These are phyloP conservation scores for Astrothelium subdiscretum DNA, from an alignment of 495 filamentous ascomycete species.

Conservation along the genomic window DNA sequence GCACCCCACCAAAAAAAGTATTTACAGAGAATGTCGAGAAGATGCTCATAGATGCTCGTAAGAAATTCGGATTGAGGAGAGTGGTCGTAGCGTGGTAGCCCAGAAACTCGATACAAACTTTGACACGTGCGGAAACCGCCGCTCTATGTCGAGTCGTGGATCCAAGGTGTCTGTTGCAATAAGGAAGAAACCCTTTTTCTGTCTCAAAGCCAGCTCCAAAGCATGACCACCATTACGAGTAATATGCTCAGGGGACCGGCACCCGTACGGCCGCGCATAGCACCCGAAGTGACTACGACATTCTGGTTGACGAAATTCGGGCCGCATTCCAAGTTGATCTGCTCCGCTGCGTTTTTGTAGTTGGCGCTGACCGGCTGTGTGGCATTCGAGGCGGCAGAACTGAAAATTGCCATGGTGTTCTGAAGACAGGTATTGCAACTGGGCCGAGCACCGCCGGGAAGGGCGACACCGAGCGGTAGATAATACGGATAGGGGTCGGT, in stretches of 20 bases:
- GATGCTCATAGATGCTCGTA: background rate
- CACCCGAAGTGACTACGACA: background rate
- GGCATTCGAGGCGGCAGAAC: slow-evolving; percentile 21
- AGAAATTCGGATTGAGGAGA: background rate
- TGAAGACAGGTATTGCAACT: slow-evolving; percentile 34
- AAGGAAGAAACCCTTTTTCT: background rate
- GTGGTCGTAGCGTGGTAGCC: background rate
- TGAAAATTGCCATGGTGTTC: slow-evolving; percentile 27
- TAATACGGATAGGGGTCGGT: slow-evolving; percentile 70
- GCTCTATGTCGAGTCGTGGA: background rate
- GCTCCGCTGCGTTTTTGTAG: slow-evolving; percentile 25
- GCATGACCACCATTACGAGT: background rate
- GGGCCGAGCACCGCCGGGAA: slow-evolving; percentile 51
- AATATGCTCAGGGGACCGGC: background rate
- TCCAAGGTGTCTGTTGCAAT: background rate
- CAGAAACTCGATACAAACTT: background rate
- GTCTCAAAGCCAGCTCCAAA: background rate
- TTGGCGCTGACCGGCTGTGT: slow-evolving; percentile 26
- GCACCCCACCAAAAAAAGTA: background rate
- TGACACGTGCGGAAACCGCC: background rate
- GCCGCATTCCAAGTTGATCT: slow-evolving; percentile 26
- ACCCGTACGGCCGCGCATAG: background rate
- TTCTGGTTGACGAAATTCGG: slow-evolving; percentile 25
- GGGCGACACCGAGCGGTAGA: slow-evolving; percentile 60
- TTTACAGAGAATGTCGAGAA: background rate